Conservation (phyloP, 2,329 filamentous ascomycete species). For the Colletotrichum chrysophilum region DNA sequence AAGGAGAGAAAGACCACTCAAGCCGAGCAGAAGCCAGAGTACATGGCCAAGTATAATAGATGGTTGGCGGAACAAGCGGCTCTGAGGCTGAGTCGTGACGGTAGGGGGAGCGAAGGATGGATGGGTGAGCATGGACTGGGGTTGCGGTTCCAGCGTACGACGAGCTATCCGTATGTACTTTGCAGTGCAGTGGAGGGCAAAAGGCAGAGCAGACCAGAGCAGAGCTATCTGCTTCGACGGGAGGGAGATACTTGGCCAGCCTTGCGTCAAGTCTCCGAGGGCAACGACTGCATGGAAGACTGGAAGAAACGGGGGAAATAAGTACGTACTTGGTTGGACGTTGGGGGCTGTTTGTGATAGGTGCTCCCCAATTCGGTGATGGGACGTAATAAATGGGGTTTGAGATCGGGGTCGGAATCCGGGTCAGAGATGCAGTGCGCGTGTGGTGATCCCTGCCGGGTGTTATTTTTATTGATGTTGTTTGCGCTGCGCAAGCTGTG, state of each 20-base stretch:
- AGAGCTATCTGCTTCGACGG: not conserved
- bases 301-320: not conserved
- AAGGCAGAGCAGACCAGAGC: not conserved
- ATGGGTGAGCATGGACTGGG: not conserved
- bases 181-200: not conserved
- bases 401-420: slow-evolving; percentile 15
- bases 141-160: not conserved
- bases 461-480: not conserved
- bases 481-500: not conserved
- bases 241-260: not conserved
- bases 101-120: not conserved
- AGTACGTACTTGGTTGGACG: not conserved
- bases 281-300: not conserved
- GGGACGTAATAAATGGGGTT: not conserved
- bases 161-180: not conserved
- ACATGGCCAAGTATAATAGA: not conserved
- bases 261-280: not conserved
- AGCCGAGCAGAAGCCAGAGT: not conserved
- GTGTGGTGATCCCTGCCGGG: slow-evolving; percentile 2
- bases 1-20: not conserved
- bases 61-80: slow-evolving; percentile 26
- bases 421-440: slow-evolving; percentile 6
- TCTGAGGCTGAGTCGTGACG: slow-evolving; percentile 25
- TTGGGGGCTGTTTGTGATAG: not conserved
- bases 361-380: not conserved